phyloP scores from a whole-genome alignment of 202 grass and related monocot species.

The Schoenoplectus tabernaemontani region DNA sequence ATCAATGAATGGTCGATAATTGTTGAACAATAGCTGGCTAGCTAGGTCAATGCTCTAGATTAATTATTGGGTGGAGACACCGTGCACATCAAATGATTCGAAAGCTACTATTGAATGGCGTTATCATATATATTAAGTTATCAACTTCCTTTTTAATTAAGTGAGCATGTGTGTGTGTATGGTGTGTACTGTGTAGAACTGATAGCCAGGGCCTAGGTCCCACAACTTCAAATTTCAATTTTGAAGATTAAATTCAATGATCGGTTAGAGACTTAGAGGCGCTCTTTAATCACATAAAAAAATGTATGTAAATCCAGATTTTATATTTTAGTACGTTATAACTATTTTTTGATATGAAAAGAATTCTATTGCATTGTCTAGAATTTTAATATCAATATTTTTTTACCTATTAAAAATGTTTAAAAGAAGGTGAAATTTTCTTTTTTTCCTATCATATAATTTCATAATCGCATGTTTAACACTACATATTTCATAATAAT shows the following conservation, averaged over 20 bases:
- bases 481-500: too few relatives aligned
- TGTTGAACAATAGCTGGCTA: not conserved
- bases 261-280: not conserved
- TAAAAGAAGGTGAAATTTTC: not conserved
- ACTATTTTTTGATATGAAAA: too few relatives aligned
- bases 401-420: not conserved
- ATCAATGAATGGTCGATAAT: not conserved
- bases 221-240: not conserved
- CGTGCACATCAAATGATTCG: not conserved
- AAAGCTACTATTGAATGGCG: not conserved
- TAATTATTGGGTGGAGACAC: too few relatives aligned
- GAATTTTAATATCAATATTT: not conserved
- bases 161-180: too few relatives aligned
- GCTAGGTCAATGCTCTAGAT: not conserved
- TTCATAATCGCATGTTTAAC: not conserved
- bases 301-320: not conserved
- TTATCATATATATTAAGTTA: not conserved
- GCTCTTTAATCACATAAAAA: not conserved
- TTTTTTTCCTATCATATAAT: not conserved
- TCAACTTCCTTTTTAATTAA: too few relatives aligned
- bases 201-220: too few relatives aligned
- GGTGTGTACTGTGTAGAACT: too few relatives aligned
- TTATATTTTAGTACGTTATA: too few relatives aligned
- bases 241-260: not conserved
- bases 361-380: not conserved